phyloP scores from a whole-genome alignment of 192 early-diverging fungal species.

The Coemansia sp. region DNA sequence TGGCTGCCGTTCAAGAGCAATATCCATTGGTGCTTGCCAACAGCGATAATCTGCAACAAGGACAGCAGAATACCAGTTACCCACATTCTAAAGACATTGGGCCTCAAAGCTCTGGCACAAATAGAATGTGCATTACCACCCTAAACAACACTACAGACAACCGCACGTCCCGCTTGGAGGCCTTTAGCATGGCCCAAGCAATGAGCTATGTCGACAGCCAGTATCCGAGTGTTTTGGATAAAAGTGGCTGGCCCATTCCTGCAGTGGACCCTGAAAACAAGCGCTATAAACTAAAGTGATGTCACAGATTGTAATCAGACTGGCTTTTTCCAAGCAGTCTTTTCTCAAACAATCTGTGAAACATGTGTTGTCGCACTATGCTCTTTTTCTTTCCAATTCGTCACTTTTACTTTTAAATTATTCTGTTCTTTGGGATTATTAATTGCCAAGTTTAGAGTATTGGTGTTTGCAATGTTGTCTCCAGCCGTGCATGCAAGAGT shows the following conservation, averaged over 20 bases:
- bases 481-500: not conserved
- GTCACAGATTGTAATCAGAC: not conserved
- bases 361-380: not conserved
- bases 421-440: not conserved
- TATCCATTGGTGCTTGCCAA: not conserved
- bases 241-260: conserved; percentile 24
- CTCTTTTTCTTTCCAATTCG: conserved; percentile 1
- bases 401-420: conserved; percentile 2
- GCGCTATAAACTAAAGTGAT: not conserved
- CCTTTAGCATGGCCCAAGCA: conserved; percentile 26
- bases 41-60: not conserved
- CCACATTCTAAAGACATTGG: not conserved
- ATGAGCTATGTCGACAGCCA: conserved; percentile 33
- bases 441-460: not conserved
- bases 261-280: not conserved
- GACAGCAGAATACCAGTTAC: not conserved
- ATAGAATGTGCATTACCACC: not conserved
- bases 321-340: not conserved
- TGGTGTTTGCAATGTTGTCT: not conserved
- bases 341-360: not conserved
- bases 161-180: conserved; percentile 24
- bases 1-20: not conserved
- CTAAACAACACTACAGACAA: conserved; percentile 7
- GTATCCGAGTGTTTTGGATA: conserved; percentile 5
- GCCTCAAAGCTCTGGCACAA: not conserved